These are phyloP conservation scores for Solanum pennellii DNA, from an alignment of 257 asterid species.

Conservation along the genomic window DNA sequence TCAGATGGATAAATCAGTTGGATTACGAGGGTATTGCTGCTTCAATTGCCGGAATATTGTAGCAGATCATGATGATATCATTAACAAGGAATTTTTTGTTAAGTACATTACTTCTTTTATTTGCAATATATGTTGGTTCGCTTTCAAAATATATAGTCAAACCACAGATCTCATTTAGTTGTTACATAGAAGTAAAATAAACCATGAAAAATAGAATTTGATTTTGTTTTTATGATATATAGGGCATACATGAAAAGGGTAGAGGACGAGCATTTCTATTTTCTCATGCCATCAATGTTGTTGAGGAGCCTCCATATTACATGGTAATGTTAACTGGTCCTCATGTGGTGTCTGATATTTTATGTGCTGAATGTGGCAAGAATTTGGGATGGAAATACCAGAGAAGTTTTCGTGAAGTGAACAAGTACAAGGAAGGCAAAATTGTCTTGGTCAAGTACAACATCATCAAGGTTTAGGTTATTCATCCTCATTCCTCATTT, in stretches of 20 bases:
- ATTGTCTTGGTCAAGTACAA: slow-evolving; percentile 21
- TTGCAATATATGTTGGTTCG: not conserved
- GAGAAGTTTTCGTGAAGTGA: not conserved
- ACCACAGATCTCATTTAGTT: not conserved
- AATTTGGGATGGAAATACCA: slow-evolving; percentile 32
- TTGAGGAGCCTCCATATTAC: slow-evolving; percentile 11
- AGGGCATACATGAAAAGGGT: not conserved
- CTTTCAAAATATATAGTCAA: not conserved
- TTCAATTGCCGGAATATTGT: not conserved
- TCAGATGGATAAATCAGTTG: not conserved
- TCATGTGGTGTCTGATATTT: slow-evolving; percentile 17
- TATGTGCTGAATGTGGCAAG: slow-evolving; percentile 29
- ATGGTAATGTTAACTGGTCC: slow-evolving; percentile 13
- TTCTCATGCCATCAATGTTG: slow-evolving; percentile 23
- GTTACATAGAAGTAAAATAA: not conserved
- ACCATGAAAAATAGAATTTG: not conserved
- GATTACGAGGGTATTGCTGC: slow-evolving; percentile 3
- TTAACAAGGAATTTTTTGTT: not conserved
- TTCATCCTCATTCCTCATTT: not conserved
- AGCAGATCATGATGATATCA: not conserved
- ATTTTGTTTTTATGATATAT: not conserved
- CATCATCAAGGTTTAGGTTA: slow-evolving; percentile 1
- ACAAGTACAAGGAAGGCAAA: slow-evolving; percentile 24
- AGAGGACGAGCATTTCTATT: slow-evolving; percentile 26
- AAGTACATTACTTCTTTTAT: not conserved